These are phyloP conservation scores for Chiua virens DNA, from an alignment of 768 basidiomycete genomes.

Conservation along the genomic window DNA sequence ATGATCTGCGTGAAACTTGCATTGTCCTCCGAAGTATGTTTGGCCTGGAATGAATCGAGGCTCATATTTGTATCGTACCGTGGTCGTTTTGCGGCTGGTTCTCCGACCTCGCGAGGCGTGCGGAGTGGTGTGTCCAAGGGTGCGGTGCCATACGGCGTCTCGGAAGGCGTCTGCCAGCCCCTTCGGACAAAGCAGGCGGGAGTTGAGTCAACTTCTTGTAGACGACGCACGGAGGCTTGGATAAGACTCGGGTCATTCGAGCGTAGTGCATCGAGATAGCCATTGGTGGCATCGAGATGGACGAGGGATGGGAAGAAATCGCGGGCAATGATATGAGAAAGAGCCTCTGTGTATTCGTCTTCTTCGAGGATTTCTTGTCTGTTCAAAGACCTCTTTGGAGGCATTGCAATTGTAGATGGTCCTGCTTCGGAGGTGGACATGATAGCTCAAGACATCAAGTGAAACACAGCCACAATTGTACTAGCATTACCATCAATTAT, in stretches of 20 bases:
- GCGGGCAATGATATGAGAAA: conserved; percentile 91
- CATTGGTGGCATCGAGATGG: conserved; percentile 85
- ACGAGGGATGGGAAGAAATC: conserved; percentile 97
- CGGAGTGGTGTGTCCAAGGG: conserved; percentile 68
- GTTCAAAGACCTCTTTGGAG: conserved; percentile 59
- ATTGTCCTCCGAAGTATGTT: conserved; percentile 96
- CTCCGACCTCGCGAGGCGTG: conserved; percentile 38
- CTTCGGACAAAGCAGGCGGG: conserved; percentile 39
- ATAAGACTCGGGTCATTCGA: conserved; percentile 79
- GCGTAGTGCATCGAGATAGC: conserved; percentile 77
- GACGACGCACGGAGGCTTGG: conserved; percentile 67
- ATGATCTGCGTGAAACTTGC: conserved; percentile 93
- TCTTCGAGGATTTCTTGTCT: conserved; percentile 78
- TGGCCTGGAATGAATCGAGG: conserved; percentile 86
- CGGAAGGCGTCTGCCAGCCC: conserved; percentile 47
- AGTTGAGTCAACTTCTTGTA: conserved; percentile 61
- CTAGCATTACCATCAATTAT: conserved; percentile 5
- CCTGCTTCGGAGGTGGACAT: conserved; percentile 34
- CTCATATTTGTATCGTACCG: conserved; percentile 62
- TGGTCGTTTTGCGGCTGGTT: conserved; percentile 53
- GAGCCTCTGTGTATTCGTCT: conserved; percentile 90
- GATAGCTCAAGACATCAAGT: neutral
- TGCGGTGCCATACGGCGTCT: conserved; percentile 62
- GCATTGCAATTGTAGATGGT: conserved; percentile 28
- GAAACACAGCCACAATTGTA: conserved; percentile 15